phyloP scores from a whole-genome alignment of 805 yeast species.

The Wickerhamomyces bisporus region DNA sequence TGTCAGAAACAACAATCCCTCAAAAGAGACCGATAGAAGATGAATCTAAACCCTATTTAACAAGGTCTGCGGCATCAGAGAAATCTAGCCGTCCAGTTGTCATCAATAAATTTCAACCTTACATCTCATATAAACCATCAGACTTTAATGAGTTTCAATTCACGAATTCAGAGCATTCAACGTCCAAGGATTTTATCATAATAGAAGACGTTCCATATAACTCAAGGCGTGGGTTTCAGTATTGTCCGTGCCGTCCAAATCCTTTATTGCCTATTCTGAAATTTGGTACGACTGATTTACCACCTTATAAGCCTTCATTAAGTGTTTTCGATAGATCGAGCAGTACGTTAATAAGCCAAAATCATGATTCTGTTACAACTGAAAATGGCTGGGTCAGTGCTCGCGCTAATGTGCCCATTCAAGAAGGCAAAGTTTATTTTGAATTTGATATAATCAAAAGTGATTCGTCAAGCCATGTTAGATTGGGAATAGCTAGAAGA shows the following conservation, averaged over 20 bases:
- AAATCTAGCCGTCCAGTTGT: not conserved
- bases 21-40: conserved; percentile 5
- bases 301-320: conserved; percentile 55
- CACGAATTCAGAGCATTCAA: conserved; percentile 1
- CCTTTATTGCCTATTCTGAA: conserved; percentile 49
- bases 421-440: conserved; percentile 77
- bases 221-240: conserved; percentile 68
- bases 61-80: conserved; percentile 1
- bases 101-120: conserved; percentile 21
- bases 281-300: conserved; percentile 69
- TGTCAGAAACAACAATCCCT: conserved; percentile 5
- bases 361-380: conserved; percentile 45
- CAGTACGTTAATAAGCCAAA: conserved; percentile 42
- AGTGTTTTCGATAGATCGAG: conserved; percentile 67
- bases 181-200: conserved; percentile 28
- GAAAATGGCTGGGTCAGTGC: conserved; percentile 76
- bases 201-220: conserved; percentile 80
- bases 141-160: conserved; percentile 18
- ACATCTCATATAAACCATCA: conserved; percentile 16
- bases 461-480: conserved; percentile 47
- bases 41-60: not conserved
- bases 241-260: conserved; percentile 72
- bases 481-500: conserved; percentile 78
- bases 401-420: conserved; percentile 66
- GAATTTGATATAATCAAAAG: conserved; percentile 57